phyloP scores from a whole-genome alignment of 176 grass and related monocot genomes.

The Aegilops tauschii region DNA sequence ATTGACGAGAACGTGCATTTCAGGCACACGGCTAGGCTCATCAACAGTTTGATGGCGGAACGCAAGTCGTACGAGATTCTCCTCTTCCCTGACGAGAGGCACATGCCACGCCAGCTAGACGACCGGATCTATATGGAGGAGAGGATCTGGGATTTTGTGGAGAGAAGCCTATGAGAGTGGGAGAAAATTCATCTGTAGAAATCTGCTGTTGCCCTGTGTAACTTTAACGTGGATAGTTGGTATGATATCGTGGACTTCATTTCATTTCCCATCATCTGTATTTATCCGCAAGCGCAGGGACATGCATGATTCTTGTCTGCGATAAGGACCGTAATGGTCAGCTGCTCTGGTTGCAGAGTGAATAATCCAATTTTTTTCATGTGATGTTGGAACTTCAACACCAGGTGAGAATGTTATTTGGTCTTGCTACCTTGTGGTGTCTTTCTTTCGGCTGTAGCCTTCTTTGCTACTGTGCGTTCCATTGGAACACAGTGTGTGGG shows the following conservation, averaged over 20 bases:
- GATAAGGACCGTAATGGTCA: slow-evolving; percentile 13
- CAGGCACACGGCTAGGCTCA: slow-evolving; percentile 86
- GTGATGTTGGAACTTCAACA: neutral
- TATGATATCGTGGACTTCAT: neutral
- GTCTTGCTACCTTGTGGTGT: neutral
- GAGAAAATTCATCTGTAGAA: slow-evolving; percentile 10
- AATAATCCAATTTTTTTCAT: slow-evolving; percentile 1
- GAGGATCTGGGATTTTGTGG: slow-evolving; percentile 88
- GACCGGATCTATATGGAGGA: slow-evolving; percentile 98
- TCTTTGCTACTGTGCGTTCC: neutral
- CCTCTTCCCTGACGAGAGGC: slow-evolving; percentile 85
- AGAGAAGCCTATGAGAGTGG: slow-evolving; percentile 73
- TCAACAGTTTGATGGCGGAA: slow-evolving; percentile 74
- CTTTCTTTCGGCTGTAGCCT: neutral
- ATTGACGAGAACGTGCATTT: slow-evolving; percentile 99
- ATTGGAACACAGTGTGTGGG: too few species aligned
- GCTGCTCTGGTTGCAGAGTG: neutral
- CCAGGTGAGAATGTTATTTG: neutral
- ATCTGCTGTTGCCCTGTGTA: slow-evolving; percentile 15
- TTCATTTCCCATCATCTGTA: slow-evolving; percentile 40
- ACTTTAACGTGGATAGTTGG: slow-evolving; percentile 21
- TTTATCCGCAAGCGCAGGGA: neutral
- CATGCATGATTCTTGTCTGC: slow-evolving; percentile 35
- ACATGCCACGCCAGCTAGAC: slow-evolving; percentile 76
- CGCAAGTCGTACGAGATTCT: slow-evolving; percentile 89